Evolutionary conservation across 2,329 filamentous ascomycete species (phyloP), one percentile per base, ranked within the genome.

Genomic region (Aspergillus felis): DNA sequence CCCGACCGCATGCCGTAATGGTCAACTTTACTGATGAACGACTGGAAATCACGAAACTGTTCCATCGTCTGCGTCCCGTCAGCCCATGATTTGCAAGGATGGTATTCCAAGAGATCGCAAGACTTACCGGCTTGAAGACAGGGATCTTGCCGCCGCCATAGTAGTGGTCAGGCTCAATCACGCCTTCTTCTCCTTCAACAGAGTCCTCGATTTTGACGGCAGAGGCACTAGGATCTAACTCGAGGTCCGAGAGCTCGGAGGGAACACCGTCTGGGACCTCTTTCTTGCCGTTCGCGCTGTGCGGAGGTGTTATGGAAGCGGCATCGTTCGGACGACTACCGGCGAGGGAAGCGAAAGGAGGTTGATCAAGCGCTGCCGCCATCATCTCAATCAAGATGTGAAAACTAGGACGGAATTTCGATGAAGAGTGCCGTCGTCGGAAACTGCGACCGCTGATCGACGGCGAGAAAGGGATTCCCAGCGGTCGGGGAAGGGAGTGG

Each of bases 1-100:
- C 94, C 94, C 24, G 92, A 94, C 76, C 91, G 91, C 94, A 99
- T 99, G 68, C 94, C 94, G 73, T 96, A 96, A 63, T 87, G 85
- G 74, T 99, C 91, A 61, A 99, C 86, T 75, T 91, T 92, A 70
- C 87, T 85, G 82, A 97, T 89, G 73, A 95, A 97, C 71, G 85
- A 86, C 77, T 93, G 89, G 75, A 99, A 99, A 76, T 94, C 91
- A 69, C 87, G 87, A 78, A 97, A 97, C 76, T 99, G 92, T 61
- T 89, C 84, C 91, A 97, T 96, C 58, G 89, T 93, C 75, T 87
- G 64, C 60, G 25, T 51, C n/a, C 51, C 28, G 59, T 71, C 55
- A 71, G 65, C 53, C 32, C 50, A 27, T n/a, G 17, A 46, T 53
- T 52, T n/a, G 32, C 8, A 24, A 27, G 12, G 20, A 27, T 5